phyloP scores from a whole-genome alignment of 1,139 yeast species.

The Kazachstania sp. region DNA sequence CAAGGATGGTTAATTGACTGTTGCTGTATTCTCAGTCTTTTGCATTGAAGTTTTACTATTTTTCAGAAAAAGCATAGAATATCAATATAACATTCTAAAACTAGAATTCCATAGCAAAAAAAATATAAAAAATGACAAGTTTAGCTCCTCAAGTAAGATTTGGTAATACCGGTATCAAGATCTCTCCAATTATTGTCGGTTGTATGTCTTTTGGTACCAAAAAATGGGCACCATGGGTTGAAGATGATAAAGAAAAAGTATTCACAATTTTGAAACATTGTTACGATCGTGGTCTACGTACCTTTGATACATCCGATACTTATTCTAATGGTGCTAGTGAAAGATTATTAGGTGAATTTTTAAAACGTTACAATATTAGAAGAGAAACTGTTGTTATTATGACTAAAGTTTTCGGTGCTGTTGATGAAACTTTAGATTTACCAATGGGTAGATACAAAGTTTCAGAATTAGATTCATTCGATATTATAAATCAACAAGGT shows the following conservation, averaged over 20 bases:
- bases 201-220: slow-evolving; percentile 49
- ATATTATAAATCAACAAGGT: slow-evolving; percentile 31
- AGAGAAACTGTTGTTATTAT: slow-evolving; percentile 26
- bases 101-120: too few species aligned
- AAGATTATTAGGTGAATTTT: slow-evolving; percentile 32
- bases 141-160: slow-evolving; percentile 8
- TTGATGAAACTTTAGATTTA: slow-evolving; percentile 4
- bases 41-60: too few species aligned
- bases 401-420: slow-evolving; percentile 5
- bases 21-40: too few species aligned
- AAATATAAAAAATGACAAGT: neutral
- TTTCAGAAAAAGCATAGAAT: too few species aligned
- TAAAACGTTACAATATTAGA: slow-evolving; percentile 33
- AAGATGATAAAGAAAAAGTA: slow-evolving; percentile 31
- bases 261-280: slow-evolving; percentile 35
- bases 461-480: slow-evolving; percentile 7
- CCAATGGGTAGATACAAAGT: neutral
- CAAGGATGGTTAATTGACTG: too few species aligned
- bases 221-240: slow-evolving; percentile 38
- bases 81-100: too few species aligned
- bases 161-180: slow-evolving; percentile 35
- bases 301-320: slow-evolving; percentile 33
- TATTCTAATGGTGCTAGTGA: slow-evolving; percentile 33
- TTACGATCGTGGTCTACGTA: slow-evolving; percentile 38
- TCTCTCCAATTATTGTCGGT: slow-evolving; percentile 44